These are phyloP conservation scores for Monilinia laxa DNA, from an alignment of 2,329 filamentous ascomycete species.

Conservation along the genomic window DNA sequence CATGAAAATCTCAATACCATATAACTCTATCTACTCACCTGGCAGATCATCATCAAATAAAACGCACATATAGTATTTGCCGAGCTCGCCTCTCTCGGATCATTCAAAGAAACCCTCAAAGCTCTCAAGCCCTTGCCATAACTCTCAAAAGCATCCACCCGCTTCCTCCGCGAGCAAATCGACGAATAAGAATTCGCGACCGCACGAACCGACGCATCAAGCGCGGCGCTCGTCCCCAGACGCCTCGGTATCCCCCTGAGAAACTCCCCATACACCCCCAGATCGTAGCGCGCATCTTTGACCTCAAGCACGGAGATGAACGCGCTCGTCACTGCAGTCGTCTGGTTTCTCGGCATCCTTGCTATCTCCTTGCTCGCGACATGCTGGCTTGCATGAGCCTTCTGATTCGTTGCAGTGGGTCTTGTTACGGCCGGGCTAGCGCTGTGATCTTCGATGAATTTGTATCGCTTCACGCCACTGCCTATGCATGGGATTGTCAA, in stretches of 20 bases:
- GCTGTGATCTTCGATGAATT: conserved; percentile 1
- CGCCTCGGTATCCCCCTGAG: background rate
- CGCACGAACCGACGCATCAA: conserved; percentile 9
- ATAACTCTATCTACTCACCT: background rate
- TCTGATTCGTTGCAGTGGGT: background rate
- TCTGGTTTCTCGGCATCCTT: background rate
- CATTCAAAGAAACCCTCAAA: conserved; percentile 6
- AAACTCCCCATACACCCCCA: background rate
- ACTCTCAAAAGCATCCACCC: background rate
- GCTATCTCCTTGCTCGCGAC: background rate
- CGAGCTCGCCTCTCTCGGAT: conserved; percentile 2
- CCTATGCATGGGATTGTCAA: background rate
- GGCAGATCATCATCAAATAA: conserved; percentile 21
- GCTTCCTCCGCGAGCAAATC: background rate
- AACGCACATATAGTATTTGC: conserved; percentile 19
- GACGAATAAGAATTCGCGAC: background rate
- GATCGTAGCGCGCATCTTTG: conserved; percentile 6
- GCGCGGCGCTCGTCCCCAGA: background rate
- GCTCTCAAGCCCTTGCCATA: background rate
- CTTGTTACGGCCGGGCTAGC: background rate
- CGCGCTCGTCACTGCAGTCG: background rate
- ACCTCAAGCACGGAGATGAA: conserved; percentile 6
- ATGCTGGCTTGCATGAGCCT: background rate
- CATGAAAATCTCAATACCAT: too few species aligned
- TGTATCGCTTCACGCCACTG: conserved; percentile 2